Percentiles rank a stretch among this genome's conserved stretches.
Evolutionary conservation across 2,329 filamentous ascomycete species (phyloP).

Genomic region (Fusarium beomiforme): DNA sequence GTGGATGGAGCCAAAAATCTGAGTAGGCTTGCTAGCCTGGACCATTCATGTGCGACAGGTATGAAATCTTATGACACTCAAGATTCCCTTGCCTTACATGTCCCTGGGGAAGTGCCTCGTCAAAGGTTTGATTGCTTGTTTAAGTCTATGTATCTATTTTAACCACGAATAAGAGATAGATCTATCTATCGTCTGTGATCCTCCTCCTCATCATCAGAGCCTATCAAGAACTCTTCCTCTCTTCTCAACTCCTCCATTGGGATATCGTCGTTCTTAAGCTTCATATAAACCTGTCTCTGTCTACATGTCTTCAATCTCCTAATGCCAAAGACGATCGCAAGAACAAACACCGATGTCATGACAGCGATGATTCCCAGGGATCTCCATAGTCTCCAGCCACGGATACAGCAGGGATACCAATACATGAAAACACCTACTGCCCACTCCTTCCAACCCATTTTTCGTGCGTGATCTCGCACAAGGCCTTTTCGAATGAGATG

Average conservation of each 20-base stretch:
- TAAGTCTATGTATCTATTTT: background rate
- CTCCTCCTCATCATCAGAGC: conserved; percentile 19
- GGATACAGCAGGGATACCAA: conserved; percentile 48
- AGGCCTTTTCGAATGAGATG: conserved; percentile 48
- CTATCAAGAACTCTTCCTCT: conserved; percentile 34
- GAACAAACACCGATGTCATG: background rate
- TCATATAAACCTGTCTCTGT: conserved; percentile 28
- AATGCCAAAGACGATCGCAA: conserved; percentile 20
- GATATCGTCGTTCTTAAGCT: conserved; percentile 38
- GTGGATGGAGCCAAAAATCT: conserved; percentile 28
- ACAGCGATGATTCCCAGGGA: conserved; percentile 31
- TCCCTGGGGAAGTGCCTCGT: background rate
- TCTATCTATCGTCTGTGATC: background rate
- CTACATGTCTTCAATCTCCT: conserved; percentile 7
- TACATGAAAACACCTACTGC: conserved; percentile 41
- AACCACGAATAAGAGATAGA: background rate
- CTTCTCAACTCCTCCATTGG: conserved; percentile 50
- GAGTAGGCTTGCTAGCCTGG: too few relatives aligned
- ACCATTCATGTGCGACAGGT: accelerated
- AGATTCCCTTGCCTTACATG: background rate
- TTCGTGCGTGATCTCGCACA: conserved; percentile 39
- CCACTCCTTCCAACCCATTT: conserved; percentile 45
- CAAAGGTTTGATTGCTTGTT: background rate
- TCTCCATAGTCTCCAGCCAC: conserved; percentile 48
- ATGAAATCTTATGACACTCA: background rate